Evolutionary conservation across 2,329 filamentous ascomycete species (phyloP).

Genomic region (Aureobasidium lini): DNA sequence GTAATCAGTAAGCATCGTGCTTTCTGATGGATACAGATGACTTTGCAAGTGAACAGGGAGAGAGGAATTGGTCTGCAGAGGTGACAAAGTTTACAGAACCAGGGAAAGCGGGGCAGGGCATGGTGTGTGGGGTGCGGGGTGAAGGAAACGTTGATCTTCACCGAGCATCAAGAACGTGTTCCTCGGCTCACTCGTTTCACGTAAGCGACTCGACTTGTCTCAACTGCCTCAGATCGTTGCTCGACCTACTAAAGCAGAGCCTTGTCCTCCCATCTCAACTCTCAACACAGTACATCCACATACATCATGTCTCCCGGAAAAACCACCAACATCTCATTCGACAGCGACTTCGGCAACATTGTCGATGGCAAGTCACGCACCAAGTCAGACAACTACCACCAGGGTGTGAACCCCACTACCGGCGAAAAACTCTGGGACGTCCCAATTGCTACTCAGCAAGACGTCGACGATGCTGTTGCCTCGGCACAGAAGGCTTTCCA

Average conservation of each 20-base stretch:
- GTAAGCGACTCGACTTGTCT: not conserved
- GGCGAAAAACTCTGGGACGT: conserved; percentile 31
- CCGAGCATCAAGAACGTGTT: too few relatives aligned
- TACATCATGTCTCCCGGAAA: conserved; percentile 39
- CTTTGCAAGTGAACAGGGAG: too few relatives aligned
- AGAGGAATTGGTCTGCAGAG: too few relatives aligned
- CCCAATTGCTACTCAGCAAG: conserved; percentile 30
- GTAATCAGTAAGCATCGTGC: too few relatives aligned
- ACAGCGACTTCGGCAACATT: conserved; percentile 31
- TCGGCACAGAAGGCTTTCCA: conserved; percentile 31
- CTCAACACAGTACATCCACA: not conserved
- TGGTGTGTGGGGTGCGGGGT: not conserved
- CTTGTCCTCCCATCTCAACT: not conserved
- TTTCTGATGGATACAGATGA: too few relatives aligned
- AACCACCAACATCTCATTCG: conserved; percentile 30
- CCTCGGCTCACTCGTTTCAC: too few relatives aligned
- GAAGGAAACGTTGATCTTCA: too few relatives aligned
- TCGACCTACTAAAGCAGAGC: not conserved
- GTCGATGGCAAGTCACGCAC: conserved; percentile 30
- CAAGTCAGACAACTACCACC: conserved; percentile 24
- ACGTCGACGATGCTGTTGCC: conserved; percentile 32
- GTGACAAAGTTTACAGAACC: too few relatives aligned
- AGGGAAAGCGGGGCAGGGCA: too few relatives aligned
- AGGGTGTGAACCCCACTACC: conserved; percentile 29
- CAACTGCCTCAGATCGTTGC: not conserved